These are phyloP conservation scores for Platanus orientalis DNA, from an alignment of 164 flowering plant species.

Conservation along the genomic window DNA sequence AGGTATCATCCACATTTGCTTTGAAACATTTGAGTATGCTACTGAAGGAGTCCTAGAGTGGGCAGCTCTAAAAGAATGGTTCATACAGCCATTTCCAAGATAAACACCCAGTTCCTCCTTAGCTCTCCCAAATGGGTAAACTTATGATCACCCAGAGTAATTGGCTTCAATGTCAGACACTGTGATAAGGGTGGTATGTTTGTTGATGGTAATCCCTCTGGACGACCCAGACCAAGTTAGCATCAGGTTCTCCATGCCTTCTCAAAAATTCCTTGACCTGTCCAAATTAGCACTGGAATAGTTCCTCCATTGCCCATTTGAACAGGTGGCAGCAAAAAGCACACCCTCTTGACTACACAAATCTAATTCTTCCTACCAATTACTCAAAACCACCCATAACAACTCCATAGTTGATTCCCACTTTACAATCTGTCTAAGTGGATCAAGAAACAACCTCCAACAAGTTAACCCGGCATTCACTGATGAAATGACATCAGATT, in stretches of 20 bases:
- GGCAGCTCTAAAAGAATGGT: constrained; percentile 46
- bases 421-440: constrained; percentile 6
- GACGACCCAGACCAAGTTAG: constrained; percentile 35
- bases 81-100: constrained; percentile 40
- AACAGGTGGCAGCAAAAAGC: constrained; percentile 43
- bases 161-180: constrained; percentile 50
- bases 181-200: constrained; percentile 49
- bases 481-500: too few species aligned
- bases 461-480: not conserved
- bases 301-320: constrained; percentile 56
- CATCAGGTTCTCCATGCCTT: constrained; percentile 44
- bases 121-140: constrained; percentile 47
- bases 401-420: constrained; percentile 9
- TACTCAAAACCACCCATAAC: constrained; percentile 16
- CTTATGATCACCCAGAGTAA: constrained; percentile 54
- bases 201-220: constrained; percentile 26
- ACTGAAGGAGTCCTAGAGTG: constrained; percentile 39
- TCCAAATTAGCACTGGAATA: constrained; percentile 47
- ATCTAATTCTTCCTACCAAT: constrained; percentile 70
- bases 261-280: constrained; percentile 77
- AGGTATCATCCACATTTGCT: constrained; percentile 44
- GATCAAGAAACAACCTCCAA: not conserved
- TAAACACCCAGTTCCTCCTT: constrained; percentile 44
- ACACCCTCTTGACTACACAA: constrained; percentile 64
- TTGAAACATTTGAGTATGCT: constrained; percentile 44